phyloP scores from a whole-genome alignment of 2,329 filamentous ascomycete genomes.

The Cercospora janseana region DNA sequence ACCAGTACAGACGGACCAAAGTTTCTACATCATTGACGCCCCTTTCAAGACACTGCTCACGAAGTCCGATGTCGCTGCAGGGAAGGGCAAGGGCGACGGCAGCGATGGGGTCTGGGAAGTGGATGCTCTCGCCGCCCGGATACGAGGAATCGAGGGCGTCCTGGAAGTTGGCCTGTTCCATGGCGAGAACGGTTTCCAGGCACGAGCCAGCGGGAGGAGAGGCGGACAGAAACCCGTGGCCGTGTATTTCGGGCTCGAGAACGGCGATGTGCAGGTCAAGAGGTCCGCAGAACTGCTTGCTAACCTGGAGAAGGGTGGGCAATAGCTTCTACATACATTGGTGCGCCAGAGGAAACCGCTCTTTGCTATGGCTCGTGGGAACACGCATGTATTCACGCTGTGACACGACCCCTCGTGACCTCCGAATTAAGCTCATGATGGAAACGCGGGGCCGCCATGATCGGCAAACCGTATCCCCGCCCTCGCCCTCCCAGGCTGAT shows the following conservation, averaged over 20 bases:
- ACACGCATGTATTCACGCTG: background rate
- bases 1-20: constrained; percentile 80
- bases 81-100: constrained; percentile 38
- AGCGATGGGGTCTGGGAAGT: constrained; percentile 73
- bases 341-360: background rate
- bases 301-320: constrained; percentile 1
- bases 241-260: constrained; percentile 90
- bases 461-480: background rate
- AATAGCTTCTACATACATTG: background rate
- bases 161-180: constrained; percentile 90
- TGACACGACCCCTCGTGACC: constrained; percentile 6
- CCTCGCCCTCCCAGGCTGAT: background rate
- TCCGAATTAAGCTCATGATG: background rate
- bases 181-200: constrained; percentile 73
- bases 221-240: constrained; percentile 88
- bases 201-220: constrained; percentile 55
- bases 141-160: constrained; percentile 82
- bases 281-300: constrained; percentile 17
- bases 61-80: constrained; percentile 52
- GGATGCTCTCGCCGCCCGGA: constrained; percentile 65
- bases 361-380: background rate
- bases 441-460: constrained; percentile 3
- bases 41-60: constrained; percentile 73
- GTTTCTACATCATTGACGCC: constrained; percentile 88
- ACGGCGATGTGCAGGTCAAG: constrained; percentile 45